Base-by-base conservation (phyloP, 1,284 basidiomycete species). In the Cerioporus squamosus region DNA sequence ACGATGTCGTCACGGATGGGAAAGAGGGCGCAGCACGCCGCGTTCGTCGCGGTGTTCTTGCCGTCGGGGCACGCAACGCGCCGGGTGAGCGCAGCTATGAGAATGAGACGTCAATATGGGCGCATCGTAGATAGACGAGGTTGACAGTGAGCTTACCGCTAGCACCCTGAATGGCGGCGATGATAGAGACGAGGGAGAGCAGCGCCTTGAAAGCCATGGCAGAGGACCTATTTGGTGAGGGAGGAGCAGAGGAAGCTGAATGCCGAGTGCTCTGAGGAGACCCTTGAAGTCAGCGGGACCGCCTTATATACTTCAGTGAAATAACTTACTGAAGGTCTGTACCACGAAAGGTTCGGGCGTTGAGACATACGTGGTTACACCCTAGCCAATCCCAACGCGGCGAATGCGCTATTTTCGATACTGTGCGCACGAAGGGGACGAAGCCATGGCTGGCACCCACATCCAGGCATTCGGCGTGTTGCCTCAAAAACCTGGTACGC, bases 31-130 rank as follows among this genome's bases (percentile, higher is more conserved):
- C 52, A 53, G 52, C 52, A 53, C 2, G 52, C 52, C 17, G 52
- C 52, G 36, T 53, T 53, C 33, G 52, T 53, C 44, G 44, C 42
- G 20, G 52, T 53, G 52, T 53, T 45, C 24, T 29, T 50, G 33
- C 44, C 52, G 36, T 53, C 44, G 52, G 62, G 44, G 31, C 52
- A 53, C 1, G 44, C 44, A 4, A 53, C 52, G 15, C 52, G 52
- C n/a, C 44, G 31, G 23, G 44, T 53, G 12, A 53, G 44, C n/a
- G 52, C 52, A 39, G 40, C 52, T 53, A 20, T 39, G 36, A 2
- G n/a, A 24, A 26, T 26, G 4, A 8, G 9, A 52, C n/a, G 23
- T 44, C 40, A 52, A 40, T n/a, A 23, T 42, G 3, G 14, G 12
- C 10, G 12, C 39, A 10, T 22, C 18, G 18, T n/a, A 36, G 5